Evolutionary conservation across 2,329 filamentous ascomycete species (phyloP), one percentile per base, ranked within the genome.

Genomic region (Aureobasidium sp.): DNA sequence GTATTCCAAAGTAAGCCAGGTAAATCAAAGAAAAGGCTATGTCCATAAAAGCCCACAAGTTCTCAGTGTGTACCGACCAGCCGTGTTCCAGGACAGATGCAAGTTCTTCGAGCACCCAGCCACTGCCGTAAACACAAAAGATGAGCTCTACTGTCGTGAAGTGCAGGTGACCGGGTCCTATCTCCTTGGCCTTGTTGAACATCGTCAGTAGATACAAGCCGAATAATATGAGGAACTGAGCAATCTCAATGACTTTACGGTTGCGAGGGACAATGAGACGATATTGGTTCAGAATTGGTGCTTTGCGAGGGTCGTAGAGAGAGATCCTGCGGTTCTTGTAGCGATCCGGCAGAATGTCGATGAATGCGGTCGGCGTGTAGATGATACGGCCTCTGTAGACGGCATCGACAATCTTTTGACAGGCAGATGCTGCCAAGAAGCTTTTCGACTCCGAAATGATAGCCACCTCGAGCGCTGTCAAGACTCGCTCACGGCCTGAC

Each of bases 41-140:
- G 71, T 94, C 90, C 17, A 95, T 81, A 69, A 95, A 94, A 0
- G 89, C 91, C 90, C 90, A 95, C 3, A 95, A 77, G 68, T 94
- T 93, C 72, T 95, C 89, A 0, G 90, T 91, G 70, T 94, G 92
- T 1, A 94, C 90, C 63, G 85, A 84, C 89, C 89, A 85, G 55
- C 83, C 80, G 70, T 94, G 90, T 66, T 90, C 89, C 17, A 90
- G 73, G 31, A 91, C 87, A 0, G 88, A 90, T 1, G 88, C 87
- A 68, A 90, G 84, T 69, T 91, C 88, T 70, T 93, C 89, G 36
- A 92, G 76, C 2, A 85, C 85, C 90, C 90, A 94, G 20, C 90
- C 90, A 64, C 87, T 83, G 1, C 86, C 84, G 70, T 90, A 95
- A 1, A 93, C 72, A 29, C 84, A 79, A 73, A 94, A 95, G 5